Evolutionary conservation across 306 rosid genomes (phyloP).

Genomic region (Prunus persica): Prunus_persica_NCBIv2 NC_034015.1:241001-241500

Average conservation of each 20-base stretch:
- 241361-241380: no score
- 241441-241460: no score
- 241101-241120: neutral
- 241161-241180: slow-evolving; percentile 42
- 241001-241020: neutral
- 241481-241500: no score
- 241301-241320: no score
- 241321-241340: no score
- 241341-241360: no score
- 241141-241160: neutral
- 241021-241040: neutral
- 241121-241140: neutral
- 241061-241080: neutral
- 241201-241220: slow-evolving; percentile 56
- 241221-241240: slow-evolving; percentile 54
- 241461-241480: no score
- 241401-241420: no score
- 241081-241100: neutral
- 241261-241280: neutral
- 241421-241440: no score
- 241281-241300: no score
- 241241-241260: slow-evolving; percentile 35
- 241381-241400: no score
- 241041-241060: neutral
- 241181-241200: slow-evolving; percentile 41